Evolutionary conservation across 106 monocot genomes (phyloP), one percentile per base, ranked within the genome.

Genomic region (Dendrobium officinale): DNA sequence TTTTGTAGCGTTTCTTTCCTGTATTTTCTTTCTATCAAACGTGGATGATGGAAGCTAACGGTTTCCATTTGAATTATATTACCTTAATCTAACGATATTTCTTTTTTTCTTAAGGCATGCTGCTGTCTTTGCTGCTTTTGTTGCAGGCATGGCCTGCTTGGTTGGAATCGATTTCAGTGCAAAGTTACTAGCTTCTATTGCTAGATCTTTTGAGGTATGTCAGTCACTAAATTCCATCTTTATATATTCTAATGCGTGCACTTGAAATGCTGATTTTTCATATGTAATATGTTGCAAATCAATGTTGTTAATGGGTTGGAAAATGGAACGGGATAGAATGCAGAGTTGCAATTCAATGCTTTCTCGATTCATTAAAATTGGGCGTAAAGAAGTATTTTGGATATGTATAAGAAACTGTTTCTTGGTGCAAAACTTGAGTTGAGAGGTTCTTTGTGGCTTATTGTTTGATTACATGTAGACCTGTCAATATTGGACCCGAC

Each of bases 101-200:
- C 13, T 76, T 75, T 24, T 76, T 11, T 10, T 75, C 19, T 42
- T 92, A 13, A 97, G 98, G 81, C 86, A 92, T 88, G 92, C 92
- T 78, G 91, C 98, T 81, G 92, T 91, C 41, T 99, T 93, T 86
- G 91, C 91, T 78, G 85, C 98, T 67, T 99, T 92, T 93, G 87
- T 95, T 83, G 86, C 91, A 41, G 98, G 98, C 55, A 89, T 95
- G 98, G 84, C 98, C 31, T 93, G 98, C 84, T 85, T 86, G 80
- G 92, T 99, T 78, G 98, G 98, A 26, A 79, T 91, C 45, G 95
- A 99, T 80, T 95, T 99, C 58, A 86, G 98, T 87, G 98, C 95
- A 80, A 99, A 90, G 82, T 83, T 95, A 44, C 75, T 95, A 83
- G 91, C 89, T 78, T 91, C 89, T 44, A 81, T 99, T 84, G 89